These are phyloP conservation scores for Penicillium sp. DNA, from an alignment of 2,329 filamentous ascomycete genomes.

Conservation along the genomic window DNA sequence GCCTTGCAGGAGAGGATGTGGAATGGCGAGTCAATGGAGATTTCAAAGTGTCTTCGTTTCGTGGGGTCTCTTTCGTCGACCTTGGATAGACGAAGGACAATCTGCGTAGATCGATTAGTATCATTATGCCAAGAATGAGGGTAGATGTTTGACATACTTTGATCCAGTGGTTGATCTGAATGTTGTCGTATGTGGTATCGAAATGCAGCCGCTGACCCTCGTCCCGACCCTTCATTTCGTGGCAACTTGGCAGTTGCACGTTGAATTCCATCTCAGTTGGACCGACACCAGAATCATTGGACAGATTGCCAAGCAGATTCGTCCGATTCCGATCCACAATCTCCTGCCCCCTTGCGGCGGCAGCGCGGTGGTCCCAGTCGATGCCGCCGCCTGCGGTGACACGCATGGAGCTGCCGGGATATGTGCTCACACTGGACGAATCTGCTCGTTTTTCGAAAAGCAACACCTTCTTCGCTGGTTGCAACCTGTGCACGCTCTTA, in stretches of 20 bases:
- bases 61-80: conserved; percentile 72
- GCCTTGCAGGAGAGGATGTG: conserved; percentile 90
- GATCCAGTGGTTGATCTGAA: conserved; percentile 94
- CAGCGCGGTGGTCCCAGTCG: conserved; percentile 59
- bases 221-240: conserved; percentile 74
- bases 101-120: conserved; percentile 50
- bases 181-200: conserved; percentile 90
- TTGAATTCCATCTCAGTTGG: conserved; percentile 94
- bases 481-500: conserved; percentile 78
- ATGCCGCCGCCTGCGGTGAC: conserved; percentile 79
- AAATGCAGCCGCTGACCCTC: conserved; percentile 68
- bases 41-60: conserved; percentile 87
- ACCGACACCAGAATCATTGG: conserved; percentile 73
- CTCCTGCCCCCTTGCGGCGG: conserved; percentile 56
- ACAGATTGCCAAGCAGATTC: conserved; percentile 78
- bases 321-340: conserved; percentile 54
- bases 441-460: conserved; percentile 87
- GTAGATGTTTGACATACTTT: conserved; percentile 59
- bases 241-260: conserved; percentile 85
- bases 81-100: conserved; percentile 88
- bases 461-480: conserved; percentile 78
- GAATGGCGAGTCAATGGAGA: conserved; percentile 93
- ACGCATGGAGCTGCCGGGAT: conserved; percentile 70
- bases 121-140: background rate
- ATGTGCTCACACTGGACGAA: conserved; percentile 68